Base-by-base conservation (phyloP, 768 basidiomycete genomes). In the Amanita inopinata region DNA sequence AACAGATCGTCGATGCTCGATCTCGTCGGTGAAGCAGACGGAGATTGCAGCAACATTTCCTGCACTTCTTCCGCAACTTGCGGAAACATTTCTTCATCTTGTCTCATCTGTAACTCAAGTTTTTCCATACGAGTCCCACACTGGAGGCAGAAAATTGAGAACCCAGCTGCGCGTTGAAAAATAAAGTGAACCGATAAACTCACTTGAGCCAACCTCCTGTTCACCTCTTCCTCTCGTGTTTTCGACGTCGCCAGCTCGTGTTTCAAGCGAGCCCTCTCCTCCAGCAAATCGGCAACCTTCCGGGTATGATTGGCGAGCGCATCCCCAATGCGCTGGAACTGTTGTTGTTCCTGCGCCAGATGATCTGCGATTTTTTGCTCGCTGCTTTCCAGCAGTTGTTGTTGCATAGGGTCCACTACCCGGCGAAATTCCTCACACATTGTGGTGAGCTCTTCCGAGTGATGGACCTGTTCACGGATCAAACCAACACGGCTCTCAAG, bases 391-490 rank as follows among this genome's bases (percentile, higher is more conserved):
- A n/a, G 9, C 18, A 30, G 30, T 30, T 9, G 37, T 15, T 32
- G 38, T 31, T 33, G 17, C 23, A n/a, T 19, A 8, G 11, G 61
- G 35, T 69, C 67, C 52, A 75, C 78, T n/a, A 85, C 79, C 55
- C 79, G 78, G 38, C 67, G 64, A 64, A 70, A 82, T 45, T 83
- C 83, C 38, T 61, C 67, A 53, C 77, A 77, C 5, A 77, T 72
- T 54, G 71, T 74, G 7, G 46, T 50, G 33, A 33, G 53, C 9
- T 32, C n/a, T 9, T 50, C 32, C 8, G 15, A 20, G 30, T 45
- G 35, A 22, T 56, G 51, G 9, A 58, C 17, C 5, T 51, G 43
- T 43, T 56, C 58, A n/a, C 46, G 36, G 8, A 43, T 33, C 2
- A 23, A 17, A 1, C 43, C 39, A 4, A 53, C 35, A 24, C 37